Evolutionary conservation across 139 green algal species (phyloP), one percentile per base, ranked within the genome.

Genomic region (Chlorella ohadii): DNA sequence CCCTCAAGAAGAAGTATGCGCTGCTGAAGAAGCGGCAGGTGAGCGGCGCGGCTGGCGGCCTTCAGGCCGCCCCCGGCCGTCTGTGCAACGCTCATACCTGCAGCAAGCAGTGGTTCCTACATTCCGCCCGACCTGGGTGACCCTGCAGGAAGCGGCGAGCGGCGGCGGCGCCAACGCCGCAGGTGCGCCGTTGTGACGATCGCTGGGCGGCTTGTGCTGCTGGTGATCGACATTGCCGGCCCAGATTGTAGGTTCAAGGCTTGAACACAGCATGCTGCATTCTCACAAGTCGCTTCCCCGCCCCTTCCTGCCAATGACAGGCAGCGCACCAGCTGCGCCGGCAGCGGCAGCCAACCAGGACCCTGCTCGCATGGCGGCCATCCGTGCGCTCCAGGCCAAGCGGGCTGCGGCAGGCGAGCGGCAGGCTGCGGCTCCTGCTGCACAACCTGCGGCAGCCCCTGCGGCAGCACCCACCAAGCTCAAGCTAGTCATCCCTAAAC

Each of bases 1-100:
- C 87, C 2, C 68, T 91, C 17, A 66, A 90, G 61, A 61, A 67
- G 7, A 91, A 91, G 78, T 91, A 81, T 83, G 87, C 88, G 59
- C 56, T 83, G 56, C 84, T 91, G 25, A 70, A 86, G 34, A 82
- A 88, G 74, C 87, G 87, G 61, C 33, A 75, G 79, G 67, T 84
- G 64, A 59, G 51, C 51, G 41, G 36, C 22, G 41, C 23, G 22
- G 71, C 28, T 41, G 61, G 44, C 5, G 28, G 36, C 38, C 23
- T 31, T 22, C 22, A 33, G 44, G 22, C 22, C 7, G 31, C 15
- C 36, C 23, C 68, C 22, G 22, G 22, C 41, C 68, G 16, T 34
- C 15, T 38, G 5, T 1, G 0, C 16, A 19, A 9, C 31, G 1
- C 13, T 13, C 64, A 17, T 71, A 27, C 41, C 64, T 17, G 31